Evolutionary conservation across 176 grass and related monocot genomes (phyloP), one percentile per base, ranked within the genome.

Genomic region (Avena atlantica): DNA sequence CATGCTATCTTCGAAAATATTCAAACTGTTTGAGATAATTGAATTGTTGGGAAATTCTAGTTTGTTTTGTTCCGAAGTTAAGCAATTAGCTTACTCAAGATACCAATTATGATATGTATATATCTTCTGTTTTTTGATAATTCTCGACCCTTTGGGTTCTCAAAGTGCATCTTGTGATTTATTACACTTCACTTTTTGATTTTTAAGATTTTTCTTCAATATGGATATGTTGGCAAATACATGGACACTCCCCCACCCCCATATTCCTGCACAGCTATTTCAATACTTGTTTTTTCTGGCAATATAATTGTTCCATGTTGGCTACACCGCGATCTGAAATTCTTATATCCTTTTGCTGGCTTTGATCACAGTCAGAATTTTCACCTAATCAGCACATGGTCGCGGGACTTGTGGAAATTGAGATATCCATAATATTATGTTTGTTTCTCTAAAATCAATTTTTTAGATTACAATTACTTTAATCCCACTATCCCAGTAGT

Each of bases 301-400:
- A 29, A 60, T 81, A 86, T 75, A 72, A 70, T 17, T 68, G 12
- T 58, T 50, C 37, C 17, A 13, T 53, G 45, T 79, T 67, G 31
- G 34, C 20, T 85, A 59, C 70, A 77, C 19, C 37, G 8, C 25
- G 59, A 24, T 45, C 34, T 76, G 52, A 40, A 85, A 79, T 72
- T 11, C 40, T 50, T 78, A 70, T 20, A 69, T n/a, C 23, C 9
- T 61, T 86, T 59, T 64, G 5, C 51, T 84, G 12, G 24, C 69
- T 68, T 80, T 52, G 27, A 80, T 37, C 20, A 9, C 9, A 80
- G 20, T 53, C 24, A 80, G 3, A 34, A 24, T n/a, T 66, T 84
- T 81, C 25, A 81, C 53, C 57, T 91, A 67, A 60, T 88, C 6
- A 61, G 17, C 70, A 27, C 27, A 62, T 45, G 14, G 10, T 36